These are phyloP conservation scores for Mycena galopus DNA, from an alignment of 768 basidiomycete genomes.

Conservation along the genomic window DNA sequence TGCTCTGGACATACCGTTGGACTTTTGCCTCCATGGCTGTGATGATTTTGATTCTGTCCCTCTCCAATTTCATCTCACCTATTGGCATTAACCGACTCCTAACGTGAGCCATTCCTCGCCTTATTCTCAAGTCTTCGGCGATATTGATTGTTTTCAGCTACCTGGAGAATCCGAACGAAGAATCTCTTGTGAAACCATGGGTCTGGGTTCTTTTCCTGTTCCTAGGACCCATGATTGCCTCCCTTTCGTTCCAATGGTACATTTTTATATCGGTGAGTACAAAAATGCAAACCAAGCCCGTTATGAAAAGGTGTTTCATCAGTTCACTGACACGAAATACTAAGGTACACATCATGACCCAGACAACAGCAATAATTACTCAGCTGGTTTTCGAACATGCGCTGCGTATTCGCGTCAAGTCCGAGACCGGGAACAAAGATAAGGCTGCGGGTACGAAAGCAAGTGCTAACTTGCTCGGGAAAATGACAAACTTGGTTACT, in stretches of 20 bases:
- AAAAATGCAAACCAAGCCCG: too few species aligned
- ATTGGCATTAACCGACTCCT: conserved; percentile 58
- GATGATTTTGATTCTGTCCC: conserved; percentile 44
- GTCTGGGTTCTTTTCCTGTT: conserved; percentile 75
- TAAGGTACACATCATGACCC: conserved; percentile 62
- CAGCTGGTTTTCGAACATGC: conserved; percentile 60
- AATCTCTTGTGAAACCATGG: conserved; percentile 70
- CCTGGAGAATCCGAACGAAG: conserved; percentile 66
- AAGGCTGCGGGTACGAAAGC: conserved; percentile 8
- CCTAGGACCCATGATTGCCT: conserved; percentile 58
- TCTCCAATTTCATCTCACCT: conserved; percentile 51
- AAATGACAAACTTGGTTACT: conserved; percentile 82
- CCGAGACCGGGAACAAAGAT: conserved; percentile 42
- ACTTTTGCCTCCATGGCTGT: conserved; percentile 39
- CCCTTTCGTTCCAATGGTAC: conserved; percentile 68
- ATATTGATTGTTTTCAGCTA: conserved; percentile 53
- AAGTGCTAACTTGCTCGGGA: conserved; percentile 69
- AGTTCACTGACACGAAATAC: too few species aligned
- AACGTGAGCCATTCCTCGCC: conserved; percentile 47
- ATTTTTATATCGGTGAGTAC: conserved; percentile 56
- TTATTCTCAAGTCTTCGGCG: not conserved
- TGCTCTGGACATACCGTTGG: conserved; percentile 54
- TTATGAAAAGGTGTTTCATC: too few species aligned
- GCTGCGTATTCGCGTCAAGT: conserved; percentile 74
- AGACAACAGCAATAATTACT: conserved; percentile 59